Evolutionary conservation across 805 yeast genomes (phyloP), one percentile per base, ranked within the genome.

Genomic region (Sugiyamaella smithiae): DNA sequence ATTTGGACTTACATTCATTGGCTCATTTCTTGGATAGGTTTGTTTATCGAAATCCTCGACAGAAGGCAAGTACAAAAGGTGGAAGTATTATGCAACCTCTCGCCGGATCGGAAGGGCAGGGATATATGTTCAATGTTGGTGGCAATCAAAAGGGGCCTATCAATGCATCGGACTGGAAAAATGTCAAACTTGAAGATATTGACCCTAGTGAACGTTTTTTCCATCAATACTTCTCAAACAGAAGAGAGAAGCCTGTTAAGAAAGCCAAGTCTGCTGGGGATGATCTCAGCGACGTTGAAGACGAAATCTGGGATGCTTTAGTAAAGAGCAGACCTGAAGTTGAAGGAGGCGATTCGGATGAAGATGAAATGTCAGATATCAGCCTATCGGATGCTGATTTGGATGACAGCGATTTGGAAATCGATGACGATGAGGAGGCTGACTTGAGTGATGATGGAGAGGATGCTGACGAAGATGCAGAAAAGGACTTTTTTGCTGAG

Each of bases 31-130:
- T 93, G 69, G 97, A 93, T 68, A 80, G 95, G 67, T 93, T 95
- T 69, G 97, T 93, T 33, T 93, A 93, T 72, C 85, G 88, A 69
- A 88, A 89, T 66, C 88, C 97, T 42, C 88, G 88, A 70, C 84
- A 81, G 59, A 86, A 84, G 67, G 74, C 81, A 16, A 66, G 72
- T 28, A 70, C 46, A 17, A 82, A 85, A 64, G 98, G 98, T 61
- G 74, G 85, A 3, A 88, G 97, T 38, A 90, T 93, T 64, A 93
- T 93, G 98, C 99, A 93, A 73, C 98, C 99, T 44, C 74, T 93
- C 56, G 89, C 95, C 40, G 97, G 97, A 54, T 62, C 63, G 43
- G 63, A 55, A 1, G 80, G 88, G n/a, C 77, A 87, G 11, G 57
- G 48, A 17, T 46, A 46, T 20, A 26, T 56, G 14, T 48, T 48